These are phyloP conservation scores for Gamarada debralockiae DNA, from an alignment of 495 filamentous ascomycete species.

Conservation along the genomic window DNA sequence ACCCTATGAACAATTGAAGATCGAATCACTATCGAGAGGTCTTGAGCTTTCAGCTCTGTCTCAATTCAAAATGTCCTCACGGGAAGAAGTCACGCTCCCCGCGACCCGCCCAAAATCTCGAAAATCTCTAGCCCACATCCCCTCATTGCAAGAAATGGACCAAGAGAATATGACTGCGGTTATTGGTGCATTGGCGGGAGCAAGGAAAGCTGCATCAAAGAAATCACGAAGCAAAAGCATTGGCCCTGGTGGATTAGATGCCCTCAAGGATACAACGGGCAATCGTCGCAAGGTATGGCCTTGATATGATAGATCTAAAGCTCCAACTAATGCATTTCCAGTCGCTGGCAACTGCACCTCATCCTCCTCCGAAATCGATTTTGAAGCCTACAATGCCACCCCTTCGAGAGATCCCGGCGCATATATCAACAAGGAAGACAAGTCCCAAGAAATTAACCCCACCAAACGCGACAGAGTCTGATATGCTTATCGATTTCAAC, in stretches of 20 bases:
- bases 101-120: constrained; percentile 57
- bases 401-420: constrained; percentile 55
- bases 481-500: constrained; percentile 21
- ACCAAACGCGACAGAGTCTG: constrained; percentile 17
- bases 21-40: background rate
- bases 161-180: constrained; percentile 74
- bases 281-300: constrained; percentile 72
- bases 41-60: constrained; percentile 16
- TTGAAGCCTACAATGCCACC: constrained; percentile 77
- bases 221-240: constrained; percentile 94
- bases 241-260: constrained; percentile 84
- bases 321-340: constrained; percentile 21
- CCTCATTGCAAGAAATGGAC: constrained; percentile 47
- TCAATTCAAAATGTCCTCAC: constrained; percentile 37
- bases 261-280: constrained; percentile 69
- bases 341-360: constrained; percentile 44
- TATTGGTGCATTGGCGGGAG: constrained; percentile 34
- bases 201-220: constrained; percentile 44
- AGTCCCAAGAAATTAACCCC: constrained; percentile 29
- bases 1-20: constrained; percentile 10
- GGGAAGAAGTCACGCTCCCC: constrained; percentile 42
- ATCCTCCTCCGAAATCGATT: constrained; percentile 66
- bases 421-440: constrained; percentile 20
- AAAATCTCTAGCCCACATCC: constrained; percentile 71
- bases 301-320: constrained; percentile 7